Evolutionary conservation across 208 protist genomes (phyloP).

Genomic region (Naegleria gruberi): DNA sequence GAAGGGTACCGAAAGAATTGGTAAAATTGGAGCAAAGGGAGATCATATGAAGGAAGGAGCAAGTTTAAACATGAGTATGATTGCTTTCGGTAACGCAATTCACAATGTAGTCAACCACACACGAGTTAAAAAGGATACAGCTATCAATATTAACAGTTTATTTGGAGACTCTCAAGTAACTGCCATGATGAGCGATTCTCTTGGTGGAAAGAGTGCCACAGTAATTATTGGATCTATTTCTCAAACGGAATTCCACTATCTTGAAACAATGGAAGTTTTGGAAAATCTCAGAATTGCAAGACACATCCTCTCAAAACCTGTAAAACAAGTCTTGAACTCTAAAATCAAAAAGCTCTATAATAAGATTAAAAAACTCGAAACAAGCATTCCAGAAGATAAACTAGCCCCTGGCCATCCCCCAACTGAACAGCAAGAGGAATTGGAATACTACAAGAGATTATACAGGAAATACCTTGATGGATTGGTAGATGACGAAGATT

Average conservation of each 20-base stretch:
- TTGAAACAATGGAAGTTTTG: slow-evolving; percentile 1
- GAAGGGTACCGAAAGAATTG: slow-evolving; percentile 19
- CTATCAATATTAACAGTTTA: background rate
- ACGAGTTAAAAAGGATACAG: background rate
- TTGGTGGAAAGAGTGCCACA: background rate
- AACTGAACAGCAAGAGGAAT: background rate
- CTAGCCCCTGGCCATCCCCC: background rate
- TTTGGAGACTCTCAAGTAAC: slow-evolving; percentile 4
- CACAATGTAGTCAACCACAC: background rate
- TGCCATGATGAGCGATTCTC: background rate
- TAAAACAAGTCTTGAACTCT: background rate
- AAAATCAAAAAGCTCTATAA: background rate
- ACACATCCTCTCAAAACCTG: background rate
- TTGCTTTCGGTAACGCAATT: slow-evolving; percentile 2
- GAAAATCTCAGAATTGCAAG: slow-evolving; percentile 2
- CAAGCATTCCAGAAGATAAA: background rate
- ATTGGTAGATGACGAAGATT: background rate
- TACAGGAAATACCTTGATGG: background rate
- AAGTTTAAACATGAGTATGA: slow-evolving; percentile 5
- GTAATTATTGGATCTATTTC: background rate
- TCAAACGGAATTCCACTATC: slow-evolving; percentile 10
- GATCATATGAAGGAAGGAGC: background rate
- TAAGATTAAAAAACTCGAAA: background rate
- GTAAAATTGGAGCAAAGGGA: background rate
- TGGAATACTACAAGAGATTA: background rate